Evolutionary conservation across 2,329 filamentous ascomycete genomes (phyloP).

Genomic region (Diplodia sapinea): DNA sequence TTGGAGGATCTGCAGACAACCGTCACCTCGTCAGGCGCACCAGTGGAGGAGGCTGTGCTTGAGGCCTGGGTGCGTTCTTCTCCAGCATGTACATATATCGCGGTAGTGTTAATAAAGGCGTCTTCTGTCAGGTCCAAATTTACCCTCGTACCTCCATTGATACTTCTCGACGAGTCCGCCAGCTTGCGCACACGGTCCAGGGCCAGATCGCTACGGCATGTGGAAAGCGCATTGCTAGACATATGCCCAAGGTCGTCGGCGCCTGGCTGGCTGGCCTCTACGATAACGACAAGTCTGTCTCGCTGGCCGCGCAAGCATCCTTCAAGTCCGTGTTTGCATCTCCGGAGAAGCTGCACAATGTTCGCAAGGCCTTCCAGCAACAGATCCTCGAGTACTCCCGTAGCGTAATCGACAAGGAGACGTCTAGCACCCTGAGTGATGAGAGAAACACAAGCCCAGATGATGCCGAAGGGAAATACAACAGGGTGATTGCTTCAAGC

Average conservation of each 20-base stretch:
- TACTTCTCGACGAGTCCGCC: conserved; percentile 83
- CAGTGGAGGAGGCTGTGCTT: conserved; percentile 79
- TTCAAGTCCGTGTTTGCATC: conserved; percentile 77
- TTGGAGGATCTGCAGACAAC: conserved; percentile 80
- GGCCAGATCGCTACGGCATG: conserved; percentile 62
- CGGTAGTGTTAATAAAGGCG: conserved; percentile 46
- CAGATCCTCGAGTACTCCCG: conserved; percentile 82
- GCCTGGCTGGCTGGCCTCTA: conserved; percentile 92
- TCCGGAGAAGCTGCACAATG: conserved; percentile 75
- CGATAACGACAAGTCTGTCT: conserved; percentile 79
- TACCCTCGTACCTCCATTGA: conserved; percentile 93
- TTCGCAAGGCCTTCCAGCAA: conserved; percentile 82
- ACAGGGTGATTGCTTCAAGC: conserved; percentile 72
- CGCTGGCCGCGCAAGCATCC: conserved; percentile 77
- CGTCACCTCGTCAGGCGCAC: conserved; percentile 64
- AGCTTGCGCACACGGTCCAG: conserved; percentile 80
- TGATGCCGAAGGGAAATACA: conserved; percentile 85
- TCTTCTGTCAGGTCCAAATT: conserved; percentile 69
- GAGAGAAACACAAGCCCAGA: conserved; percentile 82
- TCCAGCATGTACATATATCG: conserved; percentile 41
- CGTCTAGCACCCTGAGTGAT: conserved; percentile 81
- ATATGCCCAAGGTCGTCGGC: conserved; percentile 77
- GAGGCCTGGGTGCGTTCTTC: conserved; percentile 78
- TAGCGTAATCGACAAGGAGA: conserved; percentile 78
- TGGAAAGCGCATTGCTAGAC: conserved; percentile 82